Evolutionary conservation across 176 grass and related monocot species (phyloP), one percentile per base, ranked within the genome.

Genomic region (Phoenix roebelenii): DNA sequence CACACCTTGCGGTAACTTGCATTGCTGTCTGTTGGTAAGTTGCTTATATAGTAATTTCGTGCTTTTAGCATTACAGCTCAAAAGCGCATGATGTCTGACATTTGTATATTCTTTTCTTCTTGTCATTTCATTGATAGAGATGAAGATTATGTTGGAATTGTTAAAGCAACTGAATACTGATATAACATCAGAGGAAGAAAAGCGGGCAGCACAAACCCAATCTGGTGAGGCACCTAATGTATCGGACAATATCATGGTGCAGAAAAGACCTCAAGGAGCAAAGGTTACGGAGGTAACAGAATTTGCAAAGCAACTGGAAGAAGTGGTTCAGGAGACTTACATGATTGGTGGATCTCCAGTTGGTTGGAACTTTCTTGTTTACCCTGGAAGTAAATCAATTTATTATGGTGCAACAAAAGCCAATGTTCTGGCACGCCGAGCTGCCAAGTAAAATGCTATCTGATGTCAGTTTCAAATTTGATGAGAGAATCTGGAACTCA

Each of bases 301-400:
- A 65, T 22, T 59, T 22, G 29, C 76, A 20, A 76, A 80, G n/a
- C 71, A 76, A 51, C 56, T 80, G 18, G 73, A 81, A 1, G 71
- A 75, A 29, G 16, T 52, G 16, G 44, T 78, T 28, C 76, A 69
- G 71, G 79, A 88, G 17, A 83, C 83, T 63, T 98, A 88, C 63
- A 67, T 85, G 50, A 69, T 92, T 22, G 93, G 93, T 64, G 84
- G 93, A 66, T 98, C 93, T 32, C 85, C 88, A 25, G 51, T 85
- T 66, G 82, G 82, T 51, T 92, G 84, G 79, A 98, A 98, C 68
- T 98, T 83, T 51, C 67, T 91, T 56, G 70, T 76, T 73, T 92
- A 86, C 68, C 71, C 84, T 63, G 35, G 35, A 44, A 44, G 35
- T 9, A 44, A 44, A 44, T 9, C 35, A 14, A 0, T 44, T 44